phyloP scores from a whole-genome alignment of 2,329 filamentous ascomycete genomes.

The Zasmidium angulare region DNA sequence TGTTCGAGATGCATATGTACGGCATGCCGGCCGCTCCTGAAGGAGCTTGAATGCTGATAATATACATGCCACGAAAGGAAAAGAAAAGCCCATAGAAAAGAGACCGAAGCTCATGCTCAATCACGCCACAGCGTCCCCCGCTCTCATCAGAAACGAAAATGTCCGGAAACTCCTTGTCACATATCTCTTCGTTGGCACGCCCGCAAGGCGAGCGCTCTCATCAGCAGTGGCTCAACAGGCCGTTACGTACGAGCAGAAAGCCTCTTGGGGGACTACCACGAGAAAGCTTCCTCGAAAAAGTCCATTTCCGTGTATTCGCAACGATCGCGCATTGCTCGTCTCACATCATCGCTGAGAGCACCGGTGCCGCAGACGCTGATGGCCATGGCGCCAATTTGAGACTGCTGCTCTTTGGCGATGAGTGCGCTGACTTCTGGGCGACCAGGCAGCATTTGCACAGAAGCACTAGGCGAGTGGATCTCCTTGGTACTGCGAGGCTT shows the following conservation, averaged over 20 bases:
- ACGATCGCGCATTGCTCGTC: constrained; percentile 63
- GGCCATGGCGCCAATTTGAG: constrained; percentile 83
- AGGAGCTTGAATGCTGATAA: neutral
- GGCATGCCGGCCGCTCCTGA: neutral
- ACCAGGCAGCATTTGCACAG: constrained; percentile 89
- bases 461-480: constrained; percentile 71
- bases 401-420: constrained; percentile 76
- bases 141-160: neutral
- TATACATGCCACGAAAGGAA: neutral
- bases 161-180: neutral
- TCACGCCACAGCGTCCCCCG: neutral
- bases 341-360: constrained; percentile 71
- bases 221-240: neutral
- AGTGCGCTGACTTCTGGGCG: constrained; percentile 79
- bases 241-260: neutral
- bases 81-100: neutral
- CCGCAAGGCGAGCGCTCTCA: neutral
- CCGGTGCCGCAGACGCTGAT: constrained; percentile 80
- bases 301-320: constrained; percentile 68
- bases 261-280: constrained; percentile 48
- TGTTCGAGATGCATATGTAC: constrained; percentile 6
- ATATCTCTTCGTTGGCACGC: neutral
- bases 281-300: constrained; percentile 78
- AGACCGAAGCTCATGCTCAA: neutral
- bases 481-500: constrained; percentile 80